Evolutionary conservation across 768 basidiomycete species (phyloP), one percentile per base, ranked within the genome.

Genomic region (Amanita rimosa): DNA sequence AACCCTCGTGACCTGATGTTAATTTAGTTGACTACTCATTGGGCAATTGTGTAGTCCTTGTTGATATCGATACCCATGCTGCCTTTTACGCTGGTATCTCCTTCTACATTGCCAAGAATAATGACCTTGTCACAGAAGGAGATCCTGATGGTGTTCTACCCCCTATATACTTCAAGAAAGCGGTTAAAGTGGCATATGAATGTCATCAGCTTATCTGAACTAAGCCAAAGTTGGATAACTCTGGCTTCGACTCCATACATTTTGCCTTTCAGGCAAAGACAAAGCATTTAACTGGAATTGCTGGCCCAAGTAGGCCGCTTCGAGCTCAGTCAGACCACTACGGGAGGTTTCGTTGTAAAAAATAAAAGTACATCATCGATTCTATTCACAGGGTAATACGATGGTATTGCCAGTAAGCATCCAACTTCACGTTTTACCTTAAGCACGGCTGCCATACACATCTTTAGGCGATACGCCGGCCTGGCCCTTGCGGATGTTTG

Each of bases 401-500:
- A 27, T 27, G 26, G n/a, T 27, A 26, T 31, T 22, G 19, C 24
- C 8, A 26, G 41, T 27, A 43, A 43, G 41, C 41, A 27, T 9
- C 22, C 6, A 16, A 19, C 17, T 19, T 45, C 31, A 29, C 16
- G n/a, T 27, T 41, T n/a, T 22, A 37, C 6, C 13, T 26, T 63
- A 79, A 42, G 73, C 67, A 24, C 83, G 78, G 56, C 68, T 70
- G 31, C 82, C 80, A 61, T 94, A 92, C 29, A 91, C 90, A 58
- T 91, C 87, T 58, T 83, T 72, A 49, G 85, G 74, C 3, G 71
- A 62, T 50, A 90, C 85, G 43, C 91, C 86, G 40, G 76, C 78
- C 58, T 89, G 86, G 6, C 90, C 89, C 63, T 85, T 88, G 62
- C 81, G 79, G 57, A 83, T 77, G 68, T 91, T 89, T 49, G 87